A percentile compares a stretch with the other conserved stretches of the same genome.
phyloP scores from a whole-genome alignment of 1,284 basidiomycete species.

The Ganoderma multipileum region DNA sequence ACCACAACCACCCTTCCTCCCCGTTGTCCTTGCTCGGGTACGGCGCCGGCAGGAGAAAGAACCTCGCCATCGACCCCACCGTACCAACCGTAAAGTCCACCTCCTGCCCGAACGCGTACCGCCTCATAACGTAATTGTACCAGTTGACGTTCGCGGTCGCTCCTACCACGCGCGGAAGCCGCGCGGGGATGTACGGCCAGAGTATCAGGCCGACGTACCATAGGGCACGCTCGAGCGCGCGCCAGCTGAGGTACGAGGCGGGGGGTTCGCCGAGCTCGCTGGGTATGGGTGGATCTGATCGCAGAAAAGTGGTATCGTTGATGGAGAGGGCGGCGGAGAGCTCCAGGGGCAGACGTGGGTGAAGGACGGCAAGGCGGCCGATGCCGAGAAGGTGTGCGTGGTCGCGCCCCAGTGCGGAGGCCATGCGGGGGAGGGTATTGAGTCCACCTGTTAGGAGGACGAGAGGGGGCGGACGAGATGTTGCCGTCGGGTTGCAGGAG shows the following conservation, averaged over 20 bases:
- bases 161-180: constrained; percentile 37
- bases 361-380: constrained; percentile 71
- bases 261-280: constrained; percentile 20
- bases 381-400: constrained; percentile 82
- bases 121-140: constrained; percentile 37
- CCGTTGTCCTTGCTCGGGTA: constrained; percentile 1
- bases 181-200: constrained; percentile 29
- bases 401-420: constrained; percentile 54
- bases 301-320: constrained; percentile 11
- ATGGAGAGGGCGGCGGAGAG: constrained; percentile 17
- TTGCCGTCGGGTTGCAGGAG: constrained; percentile 36
- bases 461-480: constrained; percentile 50
- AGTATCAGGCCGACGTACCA: constrained; percentile 16
- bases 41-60: constrained; percentile 35
- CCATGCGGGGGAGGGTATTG: constrained; percentile 64
- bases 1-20: constrained; percentile 11
- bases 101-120: constrained; percentile 29
- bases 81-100: constrained; percentile 30
- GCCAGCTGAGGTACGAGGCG: constrained; percentile 14
- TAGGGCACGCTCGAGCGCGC: constrained; percentile 24
- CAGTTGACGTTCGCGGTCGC: constrained; percentile 36
- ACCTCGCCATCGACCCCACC: constrained; percentile 31
- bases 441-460: constrained; percentile 87
- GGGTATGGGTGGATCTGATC: constrained; percentile 14
- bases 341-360: constrained; percentile 58